Evolutionary conservation across 495 filamentous ascomycete genomes (phyloP).

Genomic region (Massariosphaeria phaeospora): DNA sequence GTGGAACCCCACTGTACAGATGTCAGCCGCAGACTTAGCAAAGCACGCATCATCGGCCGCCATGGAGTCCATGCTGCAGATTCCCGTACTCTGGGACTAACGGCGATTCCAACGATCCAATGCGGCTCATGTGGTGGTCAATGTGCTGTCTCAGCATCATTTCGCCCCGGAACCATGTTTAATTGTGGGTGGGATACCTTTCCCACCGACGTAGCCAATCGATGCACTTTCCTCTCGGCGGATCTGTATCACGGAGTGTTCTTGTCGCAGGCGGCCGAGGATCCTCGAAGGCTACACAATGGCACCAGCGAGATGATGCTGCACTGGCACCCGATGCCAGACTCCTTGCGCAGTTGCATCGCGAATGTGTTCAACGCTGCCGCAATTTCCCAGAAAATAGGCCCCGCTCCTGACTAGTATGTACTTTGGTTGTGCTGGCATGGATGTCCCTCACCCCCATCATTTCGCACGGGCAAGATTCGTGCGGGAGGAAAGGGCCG

Average conservation of each 20-base stretch:
- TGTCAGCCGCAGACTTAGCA: constrained; percentile 20
- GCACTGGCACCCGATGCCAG: neutral
- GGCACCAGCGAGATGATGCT: neutral
- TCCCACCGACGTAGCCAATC: constrained; percentile 6
- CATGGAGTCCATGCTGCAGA: constrained; percentile 27
- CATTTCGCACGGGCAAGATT: constrained; percentile 10
- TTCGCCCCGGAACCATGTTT: constrained; percentile 24
- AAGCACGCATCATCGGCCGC: constrained; percentile 4
- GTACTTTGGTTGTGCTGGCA: neutral
- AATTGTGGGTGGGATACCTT: constrained; percentile 22
- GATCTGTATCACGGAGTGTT: constrained; percentile 1
- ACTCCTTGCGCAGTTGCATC: constrained; percentile 1
- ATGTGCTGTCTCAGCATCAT: constrained; percentile 20
- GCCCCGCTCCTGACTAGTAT: neutral
- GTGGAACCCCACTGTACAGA: no score
- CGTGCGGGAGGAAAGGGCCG: constrained; percentile 22
- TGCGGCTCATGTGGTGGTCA: constrained; percentile 31
- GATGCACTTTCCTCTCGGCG: neutral
- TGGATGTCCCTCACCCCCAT: no score
- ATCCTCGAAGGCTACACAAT: neutral
- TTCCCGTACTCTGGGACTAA: constrained; percentile 31
- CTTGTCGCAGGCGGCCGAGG: constrained; percentile 3
- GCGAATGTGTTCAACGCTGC: constrained; percentile 2
- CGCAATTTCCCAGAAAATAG: constrained; percentile 7
- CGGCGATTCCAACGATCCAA: constrained; percentile 29